phyloP scores from a whole-genome alignment of 1,284 basidiomycete species.

The Ustilago bromivora region DNA sequence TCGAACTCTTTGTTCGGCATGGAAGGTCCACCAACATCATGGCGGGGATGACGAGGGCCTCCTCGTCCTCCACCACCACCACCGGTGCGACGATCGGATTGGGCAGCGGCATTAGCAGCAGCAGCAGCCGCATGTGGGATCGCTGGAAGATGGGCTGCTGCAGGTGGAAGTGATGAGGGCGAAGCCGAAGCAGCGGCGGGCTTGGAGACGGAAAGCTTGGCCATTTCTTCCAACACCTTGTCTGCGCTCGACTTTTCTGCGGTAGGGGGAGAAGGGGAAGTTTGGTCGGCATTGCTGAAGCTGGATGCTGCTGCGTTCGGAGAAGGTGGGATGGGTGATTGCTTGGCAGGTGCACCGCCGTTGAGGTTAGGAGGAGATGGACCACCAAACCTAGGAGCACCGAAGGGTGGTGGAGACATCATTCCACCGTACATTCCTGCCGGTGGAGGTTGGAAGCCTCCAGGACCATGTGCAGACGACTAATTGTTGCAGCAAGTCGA shows the following conservation, averaged over 20 bases:
- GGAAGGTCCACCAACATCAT: conserved; percentile 24
- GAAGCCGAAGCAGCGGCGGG: conserved; percentile 26
- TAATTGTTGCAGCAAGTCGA: conserved; percentile 1
- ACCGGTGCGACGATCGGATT: conserved; percentile 24
- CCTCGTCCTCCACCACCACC: conserved; percentile 6
- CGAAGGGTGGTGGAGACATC: conserved; percentile 27
- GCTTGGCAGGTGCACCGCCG: conserved; percentile 29
- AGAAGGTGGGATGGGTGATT: conserved; percentile 12
- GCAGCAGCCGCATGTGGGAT: conserved; percentile 57
- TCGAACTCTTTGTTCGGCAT: conserved; percentile 65
- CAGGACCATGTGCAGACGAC: conserved; percentile 33
- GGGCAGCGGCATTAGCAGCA: conserved; percentile 34
- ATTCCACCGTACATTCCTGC: conserved; percentile 27
- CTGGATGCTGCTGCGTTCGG: conserved; percentile 19
- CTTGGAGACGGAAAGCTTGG: conserved; percentile 54
- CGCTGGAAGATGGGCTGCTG: conserved; percentile 45
- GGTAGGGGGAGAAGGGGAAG: conserved; percentile 22
- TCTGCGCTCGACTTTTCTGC: conserved; percentile 47
- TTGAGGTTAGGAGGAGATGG: conserved; percentile 42
- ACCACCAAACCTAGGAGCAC: conserved; percentile 20
- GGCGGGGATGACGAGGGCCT: conserved; percentile 1
- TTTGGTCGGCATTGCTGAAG: conserved; percentile 7
- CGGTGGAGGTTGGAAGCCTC: conserved; percentile 22
- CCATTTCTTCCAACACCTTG: conserved; percentile 57
- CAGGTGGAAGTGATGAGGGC: conserved; percentile 32